These are phyloP conservation scores for Umbelopsis isabellina DNA, from an alignment of 192 early-diverging fungal species.

Conservation along the genomic window DNA sequence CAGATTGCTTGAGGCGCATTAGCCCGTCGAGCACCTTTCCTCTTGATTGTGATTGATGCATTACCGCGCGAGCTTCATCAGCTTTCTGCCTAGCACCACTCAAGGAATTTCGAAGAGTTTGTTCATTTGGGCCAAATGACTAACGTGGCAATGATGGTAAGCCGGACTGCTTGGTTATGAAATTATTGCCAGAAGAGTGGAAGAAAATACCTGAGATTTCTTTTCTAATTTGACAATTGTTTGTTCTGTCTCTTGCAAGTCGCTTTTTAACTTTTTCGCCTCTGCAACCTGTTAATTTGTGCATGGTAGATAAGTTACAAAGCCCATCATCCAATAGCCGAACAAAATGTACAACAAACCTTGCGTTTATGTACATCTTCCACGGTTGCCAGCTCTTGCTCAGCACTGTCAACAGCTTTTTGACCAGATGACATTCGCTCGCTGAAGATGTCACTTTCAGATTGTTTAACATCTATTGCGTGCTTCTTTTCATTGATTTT, in stretches of 20 bases:
- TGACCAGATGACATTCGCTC: constrained; percentile 58
- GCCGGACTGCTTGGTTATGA: background rate
- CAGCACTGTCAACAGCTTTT: constrained; percentile 62
- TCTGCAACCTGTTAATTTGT: background rate
- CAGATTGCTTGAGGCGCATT: constrained; percentile 71
- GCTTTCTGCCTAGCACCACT: constrained; percentile 60
- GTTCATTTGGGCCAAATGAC: constrained; percentile 20
- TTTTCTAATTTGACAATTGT: constrained; percentile 35
- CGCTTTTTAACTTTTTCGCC: background rate
- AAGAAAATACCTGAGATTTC: constrained; percentile 35
- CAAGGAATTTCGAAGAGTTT: constrained; percentile 42
- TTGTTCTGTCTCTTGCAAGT: constrained; percentile 53
- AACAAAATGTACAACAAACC: background rate
- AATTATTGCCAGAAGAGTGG: background rate
- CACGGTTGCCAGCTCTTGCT: constrained; percentile 52
- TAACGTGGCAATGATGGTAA: background rate
- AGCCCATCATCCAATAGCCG: too few relatives aligned
- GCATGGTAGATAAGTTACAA: background rate
- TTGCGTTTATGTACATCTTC: constrained; percentile 46
- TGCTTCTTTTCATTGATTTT: constrained; percentile 77
- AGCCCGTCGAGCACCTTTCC: constrained; percentile 70
- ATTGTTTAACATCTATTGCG: constrained; percentile 74
- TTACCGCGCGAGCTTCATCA: constrained; percentile 67
- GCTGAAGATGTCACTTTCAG: constrained; percentile 80
- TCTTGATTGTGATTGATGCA: constrained; percentile 67